Evolutionary conservation across 371 early-diverging fungal genomes (phyloP), one percentile per base, ranked within the genome.

Genomic region (Mucor saturninus): DNA sequence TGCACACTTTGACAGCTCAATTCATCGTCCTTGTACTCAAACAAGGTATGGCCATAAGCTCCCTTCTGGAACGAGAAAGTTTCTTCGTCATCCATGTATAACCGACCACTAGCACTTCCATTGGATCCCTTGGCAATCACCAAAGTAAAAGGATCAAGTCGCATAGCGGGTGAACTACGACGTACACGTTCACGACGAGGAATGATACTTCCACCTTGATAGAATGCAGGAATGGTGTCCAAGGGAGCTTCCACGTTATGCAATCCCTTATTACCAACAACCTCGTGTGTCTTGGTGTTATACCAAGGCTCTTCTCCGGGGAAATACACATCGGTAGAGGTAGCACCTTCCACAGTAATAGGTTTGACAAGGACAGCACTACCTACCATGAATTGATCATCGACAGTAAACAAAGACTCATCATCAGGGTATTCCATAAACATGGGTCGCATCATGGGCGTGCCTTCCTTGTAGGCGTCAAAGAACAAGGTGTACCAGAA

Each of bases 71-170:
- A 91, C 42, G 77, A 86, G 65, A 86, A 97, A 5, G 90, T 80
- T 56, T 91, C 87, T n/a, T 96, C 97, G 67, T 98, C 98, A 71
- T 98, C 98, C 57, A 92, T 59, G 62, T 97, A 97, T 30, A 98
- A 70, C 15, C 67, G 52, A 29, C 98, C 98, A 9, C 68, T 54
- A 3, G 97, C 94, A 29, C 81, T 62, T 8, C 89, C 90, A 80
- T 81, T 62, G 38, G 70, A 71, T 63, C 91, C 86, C 49, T 95
- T 67, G 3, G 93, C 94, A 48, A 98, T 79, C 49, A 94, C 73
- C 26, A 98, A 76, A 5, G 98, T 98, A 69, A 93, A 92, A 0
- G 99, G 98, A 72, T 98, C 99, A 39, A 79, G 74, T 38, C 77
- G 75, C 92, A 92, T 92, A 6, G 92, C 82, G 21, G 82, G 63